Conservation (phyloP, 139 green algal genomes). For the Volvox reticuliferus region DNA sequence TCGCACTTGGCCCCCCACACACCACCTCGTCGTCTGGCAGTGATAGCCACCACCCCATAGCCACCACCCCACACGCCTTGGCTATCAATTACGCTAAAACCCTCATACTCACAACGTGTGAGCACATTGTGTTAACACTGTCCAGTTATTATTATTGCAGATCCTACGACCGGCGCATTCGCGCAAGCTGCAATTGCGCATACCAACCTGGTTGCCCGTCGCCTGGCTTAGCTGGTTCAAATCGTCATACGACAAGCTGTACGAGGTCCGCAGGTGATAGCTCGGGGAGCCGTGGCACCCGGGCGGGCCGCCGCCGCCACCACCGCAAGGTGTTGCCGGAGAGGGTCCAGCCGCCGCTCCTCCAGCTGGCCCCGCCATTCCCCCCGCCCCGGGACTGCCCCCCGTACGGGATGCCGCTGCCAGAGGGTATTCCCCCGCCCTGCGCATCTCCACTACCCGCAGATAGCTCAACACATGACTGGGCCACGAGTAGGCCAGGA, state of each 20-base stretch:
- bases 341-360: neutral
- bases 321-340: neutral
- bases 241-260: conserved; percentile 49
- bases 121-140: too few relatives aligned
- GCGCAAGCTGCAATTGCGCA: too few relatives aligned
- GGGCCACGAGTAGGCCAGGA: conserved; percentile 93
- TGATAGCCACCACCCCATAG: too few relatives aligned
- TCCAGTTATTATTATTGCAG: neutral
- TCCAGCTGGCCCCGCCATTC: conserved; percentile 17
- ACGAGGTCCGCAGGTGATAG: neutral
- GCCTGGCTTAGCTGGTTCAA: conserved; percentile 9
- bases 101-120: too few relatives aligned
- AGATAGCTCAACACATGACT: conserved; percentile 89
- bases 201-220: neutral
- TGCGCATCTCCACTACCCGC: conserved; percentile 67
- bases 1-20: too few relatives aligned
- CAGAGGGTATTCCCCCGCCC: neutral
- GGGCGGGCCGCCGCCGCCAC: neutral
- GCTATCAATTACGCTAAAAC: too few relatives aligned
- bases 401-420: neutral
- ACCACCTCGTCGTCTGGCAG: too few relatives aligned
- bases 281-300: neutral
- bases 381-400: neutral
- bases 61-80: too few relatives aligned
- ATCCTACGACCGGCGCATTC: too few relatives aligned